Base-by-base conservation (phyloP, 2,329 filamentous ascomycete genomes). In the Sporothrix euskadiensis region DNA sequence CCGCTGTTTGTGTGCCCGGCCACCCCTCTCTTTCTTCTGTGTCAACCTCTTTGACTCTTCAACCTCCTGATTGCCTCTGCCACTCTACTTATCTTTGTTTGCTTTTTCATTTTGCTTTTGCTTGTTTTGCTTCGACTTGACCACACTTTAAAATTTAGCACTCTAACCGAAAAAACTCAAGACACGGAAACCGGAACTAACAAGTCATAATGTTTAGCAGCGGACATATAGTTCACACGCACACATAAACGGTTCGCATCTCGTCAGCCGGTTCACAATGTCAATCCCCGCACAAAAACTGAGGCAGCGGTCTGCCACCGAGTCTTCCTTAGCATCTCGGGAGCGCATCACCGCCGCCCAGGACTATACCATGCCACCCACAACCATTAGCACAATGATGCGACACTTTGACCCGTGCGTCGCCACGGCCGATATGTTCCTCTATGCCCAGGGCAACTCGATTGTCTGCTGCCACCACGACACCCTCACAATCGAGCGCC, bases 381-480 rank as follows among this genome's bases (percentile, higher is more conserved):
- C 82, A 72, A 82, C 84, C 70, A 81, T 86, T 69, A 83, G 82
- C 74, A 81, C 84, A 71, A 81, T 86, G 32, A 80, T 84, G 75
- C 86, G 84, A 77, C 87, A 90, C 75, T 94, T 98, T 78, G 92
- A 96, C 78, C 92, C 96, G 73, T 97, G 93, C 81, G 94, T 94
- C 22, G 94, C 96, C 41, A 98, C 96, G 4, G 93, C 92, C 1
- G 93, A 94, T 32, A 92, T 96, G 85, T 92, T 99, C 77, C 87
- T 99, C 35, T 98, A 97, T 82, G 91, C 94, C 32, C 88, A 98
- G 81, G 92, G 93, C 44, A 90, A 90, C 71, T 89, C 90, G 7
- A 90, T 99, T 74, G 87, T 98, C 32, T 96, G 94, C 81, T 90
- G 95, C 44, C 94, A 97, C 79, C 95, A 98, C 83, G 95, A 98